Evolutionary conservation across 139 green algal genomes (phyloP), one percentile per base, ranked within the genome.

Genomic region (Monoraphidium neglectum): DNA sequence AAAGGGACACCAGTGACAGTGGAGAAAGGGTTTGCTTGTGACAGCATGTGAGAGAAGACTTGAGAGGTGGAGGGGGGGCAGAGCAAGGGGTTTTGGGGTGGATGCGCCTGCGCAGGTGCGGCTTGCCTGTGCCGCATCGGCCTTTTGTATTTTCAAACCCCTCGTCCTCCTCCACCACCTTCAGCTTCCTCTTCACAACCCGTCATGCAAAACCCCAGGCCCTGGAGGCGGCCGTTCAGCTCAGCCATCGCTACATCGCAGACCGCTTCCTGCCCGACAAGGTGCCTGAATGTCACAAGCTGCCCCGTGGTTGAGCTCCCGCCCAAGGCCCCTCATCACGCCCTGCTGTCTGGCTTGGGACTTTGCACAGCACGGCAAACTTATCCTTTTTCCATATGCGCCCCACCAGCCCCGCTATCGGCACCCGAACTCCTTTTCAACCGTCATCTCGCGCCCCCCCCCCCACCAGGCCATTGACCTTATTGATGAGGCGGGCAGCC

Each of bases 241-340:
- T 91, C 2, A 86, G 72, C 59, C 43, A 77, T 47, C 79, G 80
- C 71, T 92, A 90, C 83, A 93, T 93, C 70, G 77, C 81, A 0
- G 95, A 98, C 86, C 83, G 95, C n/a, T 88, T 91, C 62, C 84
- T 99, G 63, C 95, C 95, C 0, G 95, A 98, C 86, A 99, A 98
- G 88, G 84, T 88, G 61, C 10, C n/a, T 40, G 21, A 23, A 23
- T 23, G 1, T 62, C 15, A 5, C 23, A 28, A 62, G 5, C 26
- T 28, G 23, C 54, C 23, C 54, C 26, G n/a, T n/a, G n/a, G n/a
- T n/a, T n/a, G n/a, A n/a, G n/a, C n/a, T n/a, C n/a, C n/a, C n/a
- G n/a, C n/a, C n/a, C n/a, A n/a, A n/a, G 47, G 16, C 18, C 47
- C 15, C 47, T 26, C 47, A 18, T 56, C 47, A 15, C 47, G 15